Evolutionary conservation across 805 yeast species (phyloP).

Genomic region (Suhomyces faveliae): DNA sequence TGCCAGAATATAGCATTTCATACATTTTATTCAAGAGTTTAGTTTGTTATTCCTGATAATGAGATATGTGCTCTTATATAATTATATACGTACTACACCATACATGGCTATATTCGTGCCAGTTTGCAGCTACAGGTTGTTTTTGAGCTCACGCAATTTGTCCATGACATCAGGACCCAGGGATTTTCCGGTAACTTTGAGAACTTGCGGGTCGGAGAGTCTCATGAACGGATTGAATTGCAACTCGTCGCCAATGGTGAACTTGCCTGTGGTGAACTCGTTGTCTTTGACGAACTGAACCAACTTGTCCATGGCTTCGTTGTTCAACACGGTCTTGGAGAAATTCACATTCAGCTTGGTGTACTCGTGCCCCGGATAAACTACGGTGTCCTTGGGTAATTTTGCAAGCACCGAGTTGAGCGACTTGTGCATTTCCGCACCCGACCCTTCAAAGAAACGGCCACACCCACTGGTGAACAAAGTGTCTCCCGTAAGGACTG

Average conservation of each 20-base stretch:
- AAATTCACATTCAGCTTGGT: slow-evolving; percentile 79
- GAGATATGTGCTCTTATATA: too few species aligned
- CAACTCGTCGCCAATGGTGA: slow-evolving; percentile 82
- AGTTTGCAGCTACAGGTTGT: slow-evolving; percentile 36
- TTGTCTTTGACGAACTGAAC: slow-evolving; percentile 49
- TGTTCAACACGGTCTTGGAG: slow-evolving; percentile 60
- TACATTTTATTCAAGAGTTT: too few species aligned
- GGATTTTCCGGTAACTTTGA: slow-evolving; percentile 53
- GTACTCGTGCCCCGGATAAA: slow-evolving; percentile 96
- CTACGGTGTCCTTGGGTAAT: slow-evolving; percentile 67
- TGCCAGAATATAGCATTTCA: slow-evolving; percentile 44
- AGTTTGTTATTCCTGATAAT: background rate
- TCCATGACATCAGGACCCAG: slow-evolving; percentile 63
- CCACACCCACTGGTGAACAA: slow-evolving; percentile 95
- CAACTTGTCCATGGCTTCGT: slow-evolving; percentile 54
- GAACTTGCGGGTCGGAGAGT: slow-evolving; percentile 60
- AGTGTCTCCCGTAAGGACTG: slow-evolving; percentile 95
- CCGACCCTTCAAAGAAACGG: slow-evolving; percentile 90
- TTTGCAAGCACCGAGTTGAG: slow-evolving; percentile 56
- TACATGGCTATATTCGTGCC: background rate
- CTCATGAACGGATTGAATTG: slow-evolving; percentile 89
- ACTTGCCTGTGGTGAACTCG: slow-evolving; percentile 81
- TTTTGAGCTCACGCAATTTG: slow-evolving; percentile 73
- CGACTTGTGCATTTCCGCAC: slow-evolving; percentile 73
- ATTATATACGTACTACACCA: background rate